These are phyloP conservation scores for Cyclostephanos invisitatus DNA, from an alignment of 108 stramenopile genomes.

Conservation along the genomic window DNA sequence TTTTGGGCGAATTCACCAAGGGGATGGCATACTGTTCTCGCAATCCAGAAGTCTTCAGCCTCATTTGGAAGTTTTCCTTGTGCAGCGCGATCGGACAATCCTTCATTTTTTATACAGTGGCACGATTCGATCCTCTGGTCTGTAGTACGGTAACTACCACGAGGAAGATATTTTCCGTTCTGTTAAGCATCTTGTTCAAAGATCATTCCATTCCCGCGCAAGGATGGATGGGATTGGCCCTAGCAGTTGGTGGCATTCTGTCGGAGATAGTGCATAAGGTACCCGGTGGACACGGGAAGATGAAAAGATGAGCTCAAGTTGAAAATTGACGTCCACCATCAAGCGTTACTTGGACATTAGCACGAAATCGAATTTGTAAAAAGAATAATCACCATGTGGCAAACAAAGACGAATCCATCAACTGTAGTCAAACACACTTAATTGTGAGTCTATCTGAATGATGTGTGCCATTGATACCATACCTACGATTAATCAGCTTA, in stretches of 20 bases:
- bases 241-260: constrained; percentile 73
- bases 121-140: constrained; percentile 85
- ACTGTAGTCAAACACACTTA: no score
- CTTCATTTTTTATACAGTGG: constrained; percentile 92
- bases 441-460: no score
- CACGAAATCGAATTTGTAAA: neutral
- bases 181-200: constrained; percentile 75
- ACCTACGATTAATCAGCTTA: no score
- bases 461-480: no score
- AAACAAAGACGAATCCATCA: no score
- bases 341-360: neutral
- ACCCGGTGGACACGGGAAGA: constrained; percentile 23
- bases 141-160: constrained; percentile 95
- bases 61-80: constrained; percentile 69
- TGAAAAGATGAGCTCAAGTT: constrained; percentile 38
- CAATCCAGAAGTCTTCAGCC: constrained; percentile 60
- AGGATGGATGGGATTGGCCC: constrained; percentile 67
- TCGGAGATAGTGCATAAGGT: constrained; percentile 57
- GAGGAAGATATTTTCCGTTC: constrained; percentile 91
- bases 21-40: constrained; percentile 58
- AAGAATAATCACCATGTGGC: neutral
- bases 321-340: constrained; percentile 24
- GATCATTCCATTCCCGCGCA: constrained; percentile 61
- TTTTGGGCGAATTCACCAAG: constrained; percentile 55
- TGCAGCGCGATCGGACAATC: constrained; percentile 90